Base-by-base conservation (phyloP, 352 stramenopile species). In the Phytophthora podocarpi region DNA sequence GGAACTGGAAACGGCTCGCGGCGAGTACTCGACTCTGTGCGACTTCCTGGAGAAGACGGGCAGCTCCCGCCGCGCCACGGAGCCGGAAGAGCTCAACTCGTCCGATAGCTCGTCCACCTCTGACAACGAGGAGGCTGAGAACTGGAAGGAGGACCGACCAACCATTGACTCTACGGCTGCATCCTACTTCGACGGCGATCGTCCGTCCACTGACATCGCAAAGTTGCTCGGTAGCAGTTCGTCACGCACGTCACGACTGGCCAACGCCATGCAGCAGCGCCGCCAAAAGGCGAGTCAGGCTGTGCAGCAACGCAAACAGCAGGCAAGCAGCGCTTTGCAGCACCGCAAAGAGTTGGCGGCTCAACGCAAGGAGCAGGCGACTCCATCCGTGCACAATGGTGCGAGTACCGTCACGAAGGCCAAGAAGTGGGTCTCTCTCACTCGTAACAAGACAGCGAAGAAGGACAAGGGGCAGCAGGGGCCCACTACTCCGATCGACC, bases 11-110 rank as follows among this genome's bases (percentile, higher is more conserved):
- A 60, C 46, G 0, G 57, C 68, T 9, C 74, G 68, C 0, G 36
- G 48, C 1, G 79, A 89, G 64, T 87, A 81, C 59, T 70, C 59
- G 20, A 80, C 58, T 0, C 55, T 89, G 26, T 78, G 68, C 26
- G 71, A 80, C 16, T 79, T 70, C 36, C 59, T 88, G 10, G 73
- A 80, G 23, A 85, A 91, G 56, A 73, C 69, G 5, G 56, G 56
- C 3, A 82, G 74, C 39, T 79, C 76, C 21, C 68, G 67, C 11
- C 67, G 76, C 9, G 76, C 74, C 12, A 83, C 76, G 2, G 76
- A 83, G 23, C 59, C 72, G 10, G 76, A 86, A 56, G 70, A 76
- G 10, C 55, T 81, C 31, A 69, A 71, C 46, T 82, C 68, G 13
- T 78, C 70, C 28, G 67, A 76, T 35, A 73, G 46, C 24, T 64